Conservation (phyloP, 495 filamentous ascomycete species). For the Saxophila tyrrhenica region DNA sequence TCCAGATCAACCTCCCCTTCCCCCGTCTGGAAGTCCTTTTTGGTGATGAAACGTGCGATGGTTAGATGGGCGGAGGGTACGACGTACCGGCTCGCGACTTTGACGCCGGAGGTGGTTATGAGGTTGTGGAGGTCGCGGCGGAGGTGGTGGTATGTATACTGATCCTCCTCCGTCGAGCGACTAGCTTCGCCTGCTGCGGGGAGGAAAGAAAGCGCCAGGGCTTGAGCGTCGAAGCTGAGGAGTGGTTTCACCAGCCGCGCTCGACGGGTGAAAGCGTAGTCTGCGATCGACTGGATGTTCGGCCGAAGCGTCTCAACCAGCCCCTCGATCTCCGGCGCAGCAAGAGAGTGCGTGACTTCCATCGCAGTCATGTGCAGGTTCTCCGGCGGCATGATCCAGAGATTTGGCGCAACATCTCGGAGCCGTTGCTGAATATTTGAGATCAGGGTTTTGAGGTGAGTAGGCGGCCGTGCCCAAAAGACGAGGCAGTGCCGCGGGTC, state of each 20-base stretch:
- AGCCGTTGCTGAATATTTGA: constrained; percentile 56
- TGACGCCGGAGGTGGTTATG: constrained; percentile 45
- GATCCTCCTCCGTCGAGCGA: constrained; percentile 34
- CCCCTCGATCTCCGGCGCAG: constrained; percentile 46
- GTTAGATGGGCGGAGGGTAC: constrained; percentile 85
- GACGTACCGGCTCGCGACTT: constrained; percentile 62
- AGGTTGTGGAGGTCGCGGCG: constrained; percentile 61
- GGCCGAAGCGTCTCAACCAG: constrained; percentile 45
- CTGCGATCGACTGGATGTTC: constrained; percentile 42
- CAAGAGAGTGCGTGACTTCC: constrained; percentile 65
- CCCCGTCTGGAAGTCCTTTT: constrained; percentile 32
- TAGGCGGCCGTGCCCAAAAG: constrained; percentile 76
- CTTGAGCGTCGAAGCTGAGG: constrained; percentile 73
- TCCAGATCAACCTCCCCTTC: constrained; percentile 25
- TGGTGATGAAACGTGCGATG: constrained; percentile 63
- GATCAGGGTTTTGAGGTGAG: constrained; percentile 53
- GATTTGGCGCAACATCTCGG: constrained; percentile 42
- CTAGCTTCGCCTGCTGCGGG: constrained; percentile 53
- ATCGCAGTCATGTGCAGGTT: constrained; percentile 77
- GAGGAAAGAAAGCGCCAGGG: constrained; percentile 74
- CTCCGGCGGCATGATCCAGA: constrained; percentile 74
- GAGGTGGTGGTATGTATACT: constrained; percentile 83
- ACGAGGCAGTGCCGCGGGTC: constrained; percentile 73
- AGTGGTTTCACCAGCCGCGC: constrained; percentile 69
- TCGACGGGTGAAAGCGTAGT: constrained; percentile 50